Evolutionary conservation across 108 stramenopile species (phyloP), one percentile per base, ranked within the genome.

Genomic region (Cyclotella atomus): DNA sequence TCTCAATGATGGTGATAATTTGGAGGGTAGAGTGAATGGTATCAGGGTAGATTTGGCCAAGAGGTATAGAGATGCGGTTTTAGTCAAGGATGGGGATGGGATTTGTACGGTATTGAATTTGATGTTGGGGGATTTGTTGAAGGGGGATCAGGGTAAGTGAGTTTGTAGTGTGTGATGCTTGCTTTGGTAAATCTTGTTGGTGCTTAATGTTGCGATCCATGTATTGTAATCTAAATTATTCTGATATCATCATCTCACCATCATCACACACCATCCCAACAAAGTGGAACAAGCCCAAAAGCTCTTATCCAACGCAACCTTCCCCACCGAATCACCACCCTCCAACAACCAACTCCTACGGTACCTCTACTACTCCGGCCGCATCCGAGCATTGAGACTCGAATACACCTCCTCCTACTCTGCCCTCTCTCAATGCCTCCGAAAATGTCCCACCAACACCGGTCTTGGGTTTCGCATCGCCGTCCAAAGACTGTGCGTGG

Each of bases 331-430:
- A 54, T 72, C 82, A 1, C 89, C 93, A 19, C 88, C 93, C 27
- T 87, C 87, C 62, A 98, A 98, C 86, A 97, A 97, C 79, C 98
- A 99, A 84, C 83, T 97, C 24, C 95, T 97, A 60, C 89, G 99
- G 20, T 96, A 97, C 79, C 82, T 98, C 70, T 99, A 97, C 77
- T 94, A 97, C 82, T 90, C 91, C 68, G 99, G 97, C 33, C 87
- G 97, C 9, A 91, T 98, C 52, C 91, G 92, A 63, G 96, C 99
- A 27, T 71, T 97, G 27, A 87, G 96, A 27, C 82, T 98, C 50
- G 98, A 99, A 78, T 99, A 99, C 80, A 92, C 97, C 15, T 82
- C 83, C 23, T 94, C 99, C 6, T 95, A 84, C 79, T 91, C 94
- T n/a, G 90, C 90, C 65, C 85, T 99, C n/a, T 84, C 77, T 38